These are phyloP conservation scores for Auriscalpium microsporum DNA, from an alignment of 768 basidiomycete genomes.

Conservation along the genomic window DNA sequence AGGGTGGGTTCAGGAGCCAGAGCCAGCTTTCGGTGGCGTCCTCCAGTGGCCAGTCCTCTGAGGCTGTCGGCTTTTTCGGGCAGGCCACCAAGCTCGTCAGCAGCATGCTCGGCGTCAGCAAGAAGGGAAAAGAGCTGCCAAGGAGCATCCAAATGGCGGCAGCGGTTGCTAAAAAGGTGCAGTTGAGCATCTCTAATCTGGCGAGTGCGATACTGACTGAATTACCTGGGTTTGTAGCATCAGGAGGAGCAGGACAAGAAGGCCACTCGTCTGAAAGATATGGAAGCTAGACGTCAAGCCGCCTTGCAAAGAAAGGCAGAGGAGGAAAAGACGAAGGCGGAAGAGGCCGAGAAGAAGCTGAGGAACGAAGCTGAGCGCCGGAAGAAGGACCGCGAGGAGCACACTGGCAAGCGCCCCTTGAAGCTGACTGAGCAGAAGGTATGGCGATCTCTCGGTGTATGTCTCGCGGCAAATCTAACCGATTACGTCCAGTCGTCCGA, in stretches of 20 bases:
- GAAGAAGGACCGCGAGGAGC: conserved; percentile 76
- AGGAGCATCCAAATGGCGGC: conserved; percentile 81
- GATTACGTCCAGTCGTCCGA: conserved; percentile 25
- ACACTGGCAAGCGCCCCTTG: conserved; percentile 57
- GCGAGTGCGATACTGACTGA: not conserved
- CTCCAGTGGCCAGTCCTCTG: conserved; percentile 21
- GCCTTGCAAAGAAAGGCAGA: conserved; percentile 68
- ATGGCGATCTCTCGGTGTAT: not conserved
- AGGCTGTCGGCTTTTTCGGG: conserved; percentile 51
- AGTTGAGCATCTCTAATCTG: conserved; percentile 10
- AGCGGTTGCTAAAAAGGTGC: conserved; percentile 82
- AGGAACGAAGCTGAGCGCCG: conserved; percentile 70
- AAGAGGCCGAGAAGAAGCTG: conserved; percentile 62
- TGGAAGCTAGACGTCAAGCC: conserved; percentile 73
- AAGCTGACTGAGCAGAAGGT: conserved; percentile 56
- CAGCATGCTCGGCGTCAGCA: conserved; percentile 53
- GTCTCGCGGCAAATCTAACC: too few species aligned
- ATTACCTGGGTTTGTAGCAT: conserved; percentile 43
- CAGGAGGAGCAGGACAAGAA: conserved; percentile 85
- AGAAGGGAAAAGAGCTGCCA: conserved; percentile 60
- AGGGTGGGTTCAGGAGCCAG: conserved; percentile 28
- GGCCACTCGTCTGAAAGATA: conserved; percentile 62
- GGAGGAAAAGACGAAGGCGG: conserved; percentile 55
- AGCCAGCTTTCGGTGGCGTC: conserved; percentile 52
- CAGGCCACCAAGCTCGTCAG: conserved; percentile 64